phyloP scores from a whole-genome alignment of 345 rosid species.

The Eutrema japonicum region DNA sequence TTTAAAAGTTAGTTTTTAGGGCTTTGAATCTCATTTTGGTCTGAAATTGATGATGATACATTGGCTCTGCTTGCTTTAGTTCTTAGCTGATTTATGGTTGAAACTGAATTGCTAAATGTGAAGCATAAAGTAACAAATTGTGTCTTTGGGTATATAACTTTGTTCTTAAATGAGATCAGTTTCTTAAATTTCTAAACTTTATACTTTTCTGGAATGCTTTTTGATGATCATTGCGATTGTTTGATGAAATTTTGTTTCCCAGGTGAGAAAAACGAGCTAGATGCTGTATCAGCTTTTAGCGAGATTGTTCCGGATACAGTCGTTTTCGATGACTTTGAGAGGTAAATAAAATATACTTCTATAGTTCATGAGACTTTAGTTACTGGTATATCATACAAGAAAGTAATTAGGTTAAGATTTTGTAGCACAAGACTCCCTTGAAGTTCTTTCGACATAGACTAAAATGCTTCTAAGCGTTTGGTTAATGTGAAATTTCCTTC shows the following conservation, averaged over 20 bases:
- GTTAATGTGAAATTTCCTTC: background rate
- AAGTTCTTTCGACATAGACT: background rate
- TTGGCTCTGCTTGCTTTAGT: conserved; percentile 10
- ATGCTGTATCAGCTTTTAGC: conserved; percentile 82
- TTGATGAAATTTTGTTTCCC: background rate
- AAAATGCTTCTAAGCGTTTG: conserved; percentile 1
- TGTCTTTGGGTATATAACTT: conserved; percentile 14
- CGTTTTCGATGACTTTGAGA: conserved; percentile 90
- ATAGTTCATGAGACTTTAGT: background rate
- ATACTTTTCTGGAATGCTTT: background rate
- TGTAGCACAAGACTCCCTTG: background rate
- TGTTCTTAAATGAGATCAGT: background rate
- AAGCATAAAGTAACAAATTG: background rate
- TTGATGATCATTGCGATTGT: background rate
- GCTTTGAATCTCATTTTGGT: background rate
- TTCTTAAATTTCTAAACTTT: conserved; percentile 4
- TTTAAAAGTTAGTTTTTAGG: background rate
- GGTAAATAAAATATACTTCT: conserved; percentile 53
- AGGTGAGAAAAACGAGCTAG: conserved; percentile 72
- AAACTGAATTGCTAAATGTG: background rate
- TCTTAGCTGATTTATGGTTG: conserved; percentile 12
- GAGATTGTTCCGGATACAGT: conserved; percentile 96
- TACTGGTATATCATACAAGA: background rate
- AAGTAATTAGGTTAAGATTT: background rate
- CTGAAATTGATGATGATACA: background rate